Base-by-base conservation (phyloP, 805 yeast species). In the Priceomyces medius region DNA sequence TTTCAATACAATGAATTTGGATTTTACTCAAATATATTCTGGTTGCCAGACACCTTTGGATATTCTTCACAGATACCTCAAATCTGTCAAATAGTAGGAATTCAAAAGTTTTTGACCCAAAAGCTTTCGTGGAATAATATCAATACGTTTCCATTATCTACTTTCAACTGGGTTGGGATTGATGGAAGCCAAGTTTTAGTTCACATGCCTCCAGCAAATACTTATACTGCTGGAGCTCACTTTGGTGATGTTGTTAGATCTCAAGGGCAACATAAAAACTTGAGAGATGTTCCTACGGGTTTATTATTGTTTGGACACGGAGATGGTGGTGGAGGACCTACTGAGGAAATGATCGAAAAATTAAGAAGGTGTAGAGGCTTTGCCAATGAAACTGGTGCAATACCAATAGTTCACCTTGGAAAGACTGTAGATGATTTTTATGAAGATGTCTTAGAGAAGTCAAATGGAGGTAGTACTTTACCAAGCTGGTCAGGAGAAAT, bases 321-420 rank as follows among this genome's bases (percentile, higher is more conserved):
- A 55, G 99, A 91, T 60, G 99, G 99, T 53, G 99, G 99, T 47
- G 99, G 99, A 49, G 99, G 99, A 6, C 98, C 99, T 35, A 83
- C 88, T 3, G 85, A 86, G 29, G 96, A 87, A 56, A 90, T 89
- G 96, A 55, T 91, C 48, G 98, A 93, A 58, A 90, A 88, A 59
- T 73, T 91, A 56, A 80, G 98, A 58, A 81, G 98, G 53, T 83
- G 91, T 59, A 77, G 98, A 56, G 97, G 97, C 12, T 62, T 90
- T 45, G 77, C 89, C 16, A 85, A 91, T 55, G 83, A 83, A 4
- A 83, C 83, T 10, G 95, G 91, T 3, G 73, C 76, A 36, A 74
- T 93, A 44, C 98, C 98, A 2, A 76, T 85, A 1, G 87, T 90
- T 16, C 82, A 88, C 41, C 66, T 85, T 44, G 96, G 96, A 5